phyloP scores from a whole-genome alignment of 768 basidiomycete species.

The Pholiota microspora region DNA sequence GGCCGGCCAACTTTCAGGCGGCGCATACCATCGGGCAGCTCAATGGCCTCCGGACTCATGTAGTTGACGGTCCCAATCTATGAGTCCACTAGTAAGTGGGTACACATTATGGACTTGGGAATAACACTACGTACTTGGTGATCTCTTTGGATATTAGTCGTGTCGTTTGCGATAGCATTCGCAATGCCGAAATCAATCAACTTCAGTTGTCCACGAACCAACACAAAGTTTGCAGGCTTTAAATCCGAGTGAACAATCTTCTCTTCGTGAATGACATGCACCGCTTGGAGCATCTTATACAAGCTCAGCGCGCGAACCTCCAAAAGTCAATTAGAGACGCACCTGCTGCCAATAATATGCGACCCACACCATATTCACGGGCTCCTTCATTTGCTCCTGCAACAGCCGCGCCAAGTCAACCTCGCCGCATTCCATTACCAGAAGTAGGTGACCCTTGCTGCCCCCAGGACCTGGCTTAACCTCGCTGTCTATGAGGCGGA shows the following conservation, averaged over 20 bases:
- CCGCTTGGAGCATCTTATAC: constrained; percentile 91
- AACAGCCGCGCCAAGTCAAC: constrained; percentile 85
- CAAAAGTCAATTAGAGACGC: constrained; percentile 15
- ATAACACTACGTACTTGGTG: constrained; percentile 69
- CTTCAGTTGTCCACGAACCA: constrained; percentile 93
- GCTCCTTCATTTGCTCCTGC: constrained; percentile 79
- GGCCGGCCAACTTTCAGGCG: constrained; percentile 93
- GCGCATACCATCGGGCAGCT: constrained; percentile 81
- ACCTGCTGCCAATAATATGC: constrained; percentile 98
- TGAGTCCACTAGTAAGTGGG: background rate
- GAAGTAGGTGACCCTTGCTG: constrained; percentile 70
- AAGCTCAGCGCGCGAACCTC: too few species aligned
- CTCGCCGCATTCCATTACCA: constrained; percentile 98
- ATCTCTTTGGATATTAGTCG: constrained; percentile 96
- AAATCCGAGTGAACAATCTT: constrained; percentile 99
- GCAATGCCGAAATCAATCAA: constrained; percentile 99
- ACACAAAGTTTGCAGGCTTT: constrained; percentile 97
- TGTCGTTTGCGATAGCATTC: constrained; percentile 97
- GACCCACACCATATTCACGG: constrained; percentile 91
- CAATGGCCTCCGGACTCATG: constrained; percentile 98
- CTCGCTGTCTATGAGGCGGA: constrained; percentile 88
- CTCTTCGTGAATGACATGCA: constrained; percentile 97
- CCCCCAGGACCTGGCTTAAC: constrained; percentile 70
- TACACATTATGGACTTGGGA: background rate
- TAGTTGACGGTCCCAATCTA: constrained; percentile 97